Evolutionary conservation across 805 yeast genomes (phyloP).

Genomic region (Candida tammaniensis): DNA sequence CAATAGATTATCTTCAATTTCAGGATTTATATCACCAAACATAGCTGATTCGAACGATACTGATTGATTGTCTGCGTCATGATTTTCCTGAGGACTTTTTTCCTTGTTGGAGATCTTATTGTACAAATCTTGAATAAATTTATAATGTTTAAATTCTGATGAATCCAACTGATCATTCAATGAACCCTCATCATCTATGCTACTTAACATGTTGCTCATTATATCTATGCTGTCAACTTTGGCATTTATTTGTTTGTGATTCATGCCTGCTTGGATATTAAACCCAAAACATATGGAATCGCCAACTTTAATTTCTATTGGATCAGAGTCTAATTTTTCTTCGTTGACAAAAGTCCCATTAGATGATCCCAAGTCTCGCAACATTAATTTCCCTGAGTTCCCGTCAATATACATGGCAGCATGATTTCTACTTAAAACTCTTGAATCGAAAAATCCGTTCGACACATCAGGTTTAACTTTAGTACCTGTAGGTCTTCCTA

Average conservation of each 20-base stretch:
- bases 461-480: constrained; percentile 57
- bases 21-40: constrained; percentile 56
- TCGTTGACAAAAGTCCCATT: constrained; percentile 94
- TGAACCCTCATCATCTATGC: constrained; percentile 5
- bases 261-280: constrained; percentile 65
- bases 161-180: constrained; percentile 14
- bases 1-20: constrained; percentile 48
- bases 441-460: constrained; percentile 91
- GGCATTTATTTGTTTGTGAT: constrained; percentile 86
- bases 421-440: constrained; percentile 90
- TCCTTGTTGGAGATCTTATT: constrained; percentile 8
- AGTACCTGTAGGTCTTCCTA: constrained; percentile 86
- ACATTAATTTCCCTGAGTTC: constrained; percentile 59
- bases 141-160: constrained; percentile 32
- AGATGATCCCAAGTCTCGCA: constrained; percentile 84
- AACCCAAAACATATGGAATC: constrained; percentile 94
- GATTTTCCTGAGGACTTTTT: not conserved
- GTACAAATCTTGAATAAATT: constrained; percentile 32
- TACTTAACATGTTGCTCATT: constrained; percentile 35
- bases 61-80: constrained; percentile 1
- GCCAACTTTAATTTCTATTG: constrained; percentile 65
- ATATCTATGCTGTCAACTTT: constrained; percentile 71
- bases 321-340: constrained; percentile 58
- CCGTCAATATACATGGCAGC: constrained; percentile 83
- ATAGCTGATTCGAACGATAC: constrained; percentile 37